Evolutionary conservation across 495 filamentous ascomycete genomes (phyloP).

Genomic region (Aspergillus mulundensis): DNA sequence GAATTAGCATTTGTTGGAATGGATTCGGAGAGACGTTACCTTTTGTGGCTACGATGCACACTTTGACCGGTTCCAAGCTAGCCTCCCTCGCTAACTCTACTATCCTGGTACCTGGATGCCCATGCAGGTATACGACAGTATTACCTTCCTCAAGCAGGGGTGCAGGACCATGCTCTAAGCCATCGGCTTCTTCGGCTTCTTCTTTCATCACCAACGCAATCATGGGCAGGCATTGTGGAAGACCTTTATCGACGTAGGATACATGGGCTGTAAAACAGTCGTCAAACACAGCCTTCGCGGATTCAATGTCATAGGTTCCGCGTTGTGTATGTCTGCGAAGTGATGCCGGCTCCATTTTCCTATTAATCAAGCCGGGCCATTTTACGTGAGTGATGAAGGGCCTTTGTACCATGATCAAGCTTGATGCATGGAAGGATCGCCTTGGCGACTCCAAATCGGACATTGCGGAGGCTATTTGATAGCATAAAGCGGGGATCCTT

Average conservation of each 20-base stretch:
- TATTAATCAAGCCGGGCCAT: too few relatives aligned
- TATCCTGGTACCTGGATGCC: not conserved
- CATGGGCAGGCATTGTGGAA: not conserved
- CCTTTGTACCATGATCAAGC: too few relatives aligned
- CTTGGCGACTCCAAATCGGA: not conserved
- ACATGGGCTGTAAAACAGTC: not conserved
- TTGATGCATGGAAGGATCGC: not conserved
- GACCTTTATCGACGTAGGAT: not conserved
- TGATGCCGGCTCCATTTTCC: not conserved
- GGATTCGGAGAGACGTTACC: too few relatives aligned
- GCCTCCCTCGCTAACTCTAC: not conserved
- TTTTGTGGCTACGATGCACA: too few relatives aligned
- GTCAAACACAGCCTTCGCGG: not conserved
- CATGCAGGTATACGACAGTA: not conserved
- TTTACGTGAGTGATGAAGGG: too few relatives aligned
- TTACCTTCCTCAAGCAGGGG: not conserved
- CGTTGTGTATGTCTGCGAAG: not conserved
- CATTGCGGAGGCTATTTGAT: not conserved
- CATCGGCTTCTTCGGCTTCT: not conserved
- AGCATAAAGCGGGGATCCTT: not conserved
- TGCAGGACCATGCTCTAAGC: not conserved
- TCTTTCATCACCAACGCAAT: not conserved
- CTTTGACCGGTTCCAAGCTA: not conserved
- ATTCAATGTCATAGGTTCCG: not conserved
- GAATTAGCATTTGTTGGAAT: too few relatives aligned